Conservation (phyloP, 257 asterid species). For the Prunella vulgaris region DNA sequence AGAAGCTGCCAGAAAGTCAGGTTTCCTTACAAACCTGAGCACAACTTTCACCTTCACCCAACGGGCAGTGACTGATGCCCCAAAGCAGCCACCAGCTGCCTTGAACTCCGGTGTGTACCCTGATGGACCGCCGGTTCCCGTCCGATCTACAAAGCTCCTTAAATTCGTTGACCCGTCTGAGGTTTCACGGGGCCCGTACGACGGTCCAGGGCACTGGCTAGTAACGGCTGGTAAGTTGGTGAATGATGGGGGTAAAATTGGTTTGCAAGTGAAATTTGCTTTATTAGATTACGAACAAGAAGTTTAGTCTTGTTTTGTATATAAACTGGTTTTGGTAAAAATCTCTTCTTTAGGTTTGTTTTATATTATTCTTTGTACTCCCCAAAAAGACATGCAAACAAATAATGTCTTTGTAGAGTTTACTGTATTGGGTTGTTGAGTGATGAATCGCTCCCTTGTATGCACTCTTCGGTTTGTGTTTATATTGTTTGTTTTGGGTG, state of each 20-base stretch:
- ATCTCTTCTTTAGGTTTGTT: not conserved
- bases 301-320: conserved; percentile 34
- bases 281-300: conserved; percentile 66
- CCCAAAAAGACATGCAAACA: not conserved
- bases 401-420: conserved; percentile 14
- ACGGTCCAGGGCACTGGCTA: conserved; percentile 94
- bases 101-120: conserved; percentile 92
- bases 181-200: conserved; percentile 81
- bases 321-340: not conserved
- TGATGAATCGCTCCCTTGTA: not conserved
- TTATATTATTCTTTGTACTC: conserved; percentile 17
- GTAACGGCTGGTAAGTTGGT: conserved; percentile 92
- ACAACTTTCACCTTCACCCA: conserved; percentile 87
- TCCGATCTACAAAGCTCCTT: conserved; percentile 66
- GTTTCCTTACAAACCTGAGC: conserved; percentile 75
- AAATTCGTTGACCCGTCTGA: conserved; percentile 68
- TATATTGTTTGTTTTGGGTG: not conserved
- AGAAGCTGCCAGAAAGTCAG: conserved; percentile 61
- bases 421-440: not conserved
- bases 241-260: conserved; percentile 73
- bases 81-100: conserved; percentile 58
- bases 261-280: conserved; percentile 91
- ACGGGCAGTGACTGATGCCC: conserved; percentile 48
- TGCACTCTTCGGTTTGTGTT: too few species aligned
- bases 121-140: conserved; percentile 89